Conservation (phyloP, 2,329 filamentous ascomycete species). For the Claviceps digitariae region DNA sequence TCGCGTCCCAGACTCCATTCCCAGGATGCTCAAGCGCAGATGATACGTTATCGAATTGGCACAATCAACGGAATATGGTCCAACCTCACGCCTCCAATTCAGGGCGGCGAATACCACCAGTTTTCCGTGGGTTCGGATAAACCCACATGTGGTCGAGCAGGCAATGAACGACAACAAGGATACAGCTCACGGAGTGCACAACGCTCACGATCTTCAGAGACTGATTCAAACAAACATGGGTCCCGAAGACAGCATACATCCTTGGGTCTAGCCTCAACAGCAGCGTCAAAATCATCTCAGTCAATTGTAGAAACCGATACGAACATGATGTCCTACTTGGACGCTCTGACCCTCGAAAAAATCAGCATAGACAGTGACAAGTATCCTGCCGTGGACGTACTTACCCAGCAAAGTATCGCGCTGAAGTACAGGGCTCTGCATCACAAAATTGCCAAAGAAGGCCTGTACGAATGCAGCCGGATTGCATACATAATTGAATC, state of each 20-base stretch:
- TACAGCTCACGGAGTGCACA: slow-evolving; percentile 36
- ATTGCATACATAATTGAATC: slow-evolving; percentile 63
- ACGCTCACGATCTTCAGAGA: slow-evolving; percentile 39
- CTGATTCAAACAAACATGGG: slow-evolving; percentile 25
- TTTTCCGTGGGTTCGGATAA: slow-evolving; percentile 21
- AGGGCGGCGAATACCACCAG: slow-evolving; percentile 66
- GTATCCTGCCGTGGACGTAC: slow-evolving; percentile 65
- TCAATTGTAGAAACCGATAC: slow-evolving; percentile 40
- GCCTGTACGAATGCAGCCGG: slow-evolving; percentile 78
- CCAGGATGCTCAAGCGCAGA: slow-evolving; percentile 55
- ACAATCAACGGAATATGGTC: slow-evolving; percentile 67
- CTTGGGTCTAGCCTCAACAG: background rate
- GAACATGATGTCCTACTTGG: slow-evolving; percentile 42
- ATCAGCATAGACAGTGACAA: slow-evolving; percentile 62
- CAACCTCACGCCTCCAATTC: slow-evolving; percentile 84
- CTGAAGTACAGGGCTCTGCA: slow-evolving; percentile 71
- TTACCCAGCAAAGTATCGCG: slow-evolving; percentile 63
- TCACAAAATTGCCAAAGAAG: slow-evolving; percentile 55
- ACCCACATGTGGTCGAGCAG: slow-evolving; percentile 4
- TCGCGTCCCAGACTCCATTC: slow-evolving; percentile 59
- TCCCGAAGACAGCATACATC: slow-evolving; percentile 16
- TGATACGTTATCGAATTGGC: slow-evolving; percentile 76
- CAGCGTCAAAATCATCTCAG: slow-evolving; percentile 9
- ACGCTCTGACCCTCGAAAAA: slow-evolving; percentile 57
- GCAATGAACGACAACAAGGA: slow-evolving; percentile 10